Evolutionary conservation across 2,329 filamentous ascomycete genomes (phyloP).

Genomic region (Sporothrix brasiliensis): DNA sequence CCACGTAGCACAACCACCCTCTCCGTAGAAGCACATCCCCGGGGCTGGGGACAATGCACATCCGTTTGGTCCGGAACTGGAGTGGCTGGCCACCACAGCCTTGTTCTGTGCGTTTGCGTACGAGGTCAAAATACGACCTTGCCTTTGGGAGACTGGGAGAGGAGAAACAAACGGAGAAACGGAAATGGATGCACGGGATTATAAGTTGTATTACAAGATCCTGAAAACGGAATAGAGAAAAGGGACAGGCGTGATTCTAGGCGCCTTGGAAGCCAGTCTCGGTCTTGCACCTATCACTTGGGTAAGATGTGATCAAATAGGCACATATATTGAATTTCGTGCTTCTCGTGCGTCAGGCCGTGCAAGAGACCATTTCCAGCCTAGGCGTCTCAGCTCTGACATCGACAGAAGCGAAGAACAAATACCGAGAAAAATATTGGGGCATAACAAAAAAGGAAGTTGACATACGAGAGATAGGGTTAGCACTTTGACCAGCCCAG

Average conservation of each 20-base stretch:
- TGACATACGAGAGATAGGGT: too few species aligned
- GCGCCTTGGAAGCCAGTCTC: neutral
- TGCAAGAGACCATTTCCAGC: neutral
- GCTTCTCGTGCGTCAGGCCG: neutral
- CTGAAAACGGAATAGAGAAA: neutral
- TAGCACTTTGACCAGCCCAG: too few species aligned
- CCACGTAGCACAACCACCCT: constrained; percentile 3
- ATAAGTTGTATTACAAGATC: constrained; percentile 8
- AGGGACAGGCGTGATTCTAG: neutral
- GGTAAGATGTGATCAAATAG: neutral
- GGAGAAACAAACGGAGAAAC: neutral
- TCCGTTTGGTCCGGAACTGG: neutral
- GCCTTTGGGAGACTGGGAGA: neutral
- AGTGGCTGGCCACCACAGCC: constrained; percentile 1
- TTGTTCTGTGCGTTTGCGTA: neutral
- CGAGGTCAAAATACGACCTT: neutral
- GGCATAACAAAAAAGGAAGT: too few species aligned
- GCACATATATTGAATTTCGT: neutral
- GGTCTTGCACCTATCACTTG: neutral
- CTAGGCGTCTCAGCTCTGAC: neutral
- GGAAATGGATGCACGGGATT: neutral
- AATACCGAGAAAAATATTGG: neutral
- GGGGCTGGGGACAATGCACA: neutral
- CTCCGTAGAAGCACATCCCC: neutral
- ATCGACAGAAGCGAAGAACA: neutral